Percentiles rank a stretch among this genome's conserved stretches.
Conservation (phyloP, 2,329 filamentous ascomycete genomes). For the Colletotrichum sp. region DNA sequence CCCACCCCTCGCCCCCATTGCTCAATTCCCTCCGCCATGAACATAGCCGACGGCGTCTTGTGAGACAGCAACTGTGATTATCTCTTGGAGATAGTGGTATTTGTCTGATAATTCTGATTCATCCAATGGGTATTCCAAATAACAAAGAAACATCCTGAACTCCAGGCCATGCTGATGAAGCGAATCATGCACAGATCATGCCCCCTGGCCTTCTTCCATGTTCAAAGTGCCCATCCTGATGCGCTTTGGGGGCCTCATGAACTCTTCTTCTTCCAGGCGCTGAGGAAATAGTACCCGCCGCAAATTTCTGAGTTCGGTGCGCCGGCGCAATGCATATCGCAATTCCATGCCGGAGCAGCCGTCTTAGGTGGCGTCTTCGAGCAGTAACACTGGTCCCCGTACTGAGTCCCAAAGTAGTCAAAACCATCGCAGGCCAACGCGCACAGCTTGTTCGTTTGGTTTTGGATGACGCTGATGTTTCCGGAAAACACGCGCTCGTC, state of each 20-base stretch:
- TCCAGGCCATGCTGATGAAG: background rate
- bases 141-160: background rate
- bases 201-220: background rate
- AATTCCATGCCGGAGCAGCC: background rate
- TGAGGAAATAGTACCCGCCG: conserved; percentile 2
- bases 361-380: background rate
- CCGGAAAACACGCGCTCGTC: conserved; percentile 1
- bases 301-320: conserved; percentile 6
- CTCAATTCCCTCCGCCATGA: background rate
- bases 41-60: background rate
- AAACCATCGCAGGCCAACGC: background rate
- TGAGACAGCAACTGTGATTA: background rate
- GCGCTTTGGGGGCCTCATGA: background rate
- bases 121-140: background rate
- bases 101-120: background rate
- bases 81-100: background rate
- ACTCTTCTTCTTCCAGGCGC: conserved; percentile 6
- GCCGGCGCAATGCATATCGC: conserved; percentile 7
- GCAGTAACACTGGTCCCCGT: conserved; percentile 1
- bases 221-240: background rate
- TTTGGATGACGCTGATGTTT: background rate
- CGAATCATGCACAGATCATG: background rate
- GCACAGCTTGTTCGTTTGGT: background rate
- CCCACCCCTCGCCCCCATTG: background rate
- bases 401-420: conserved; percentile 6